Base-by-base conservation (phyloP, 1,284 basidiomycete species). In the Boletus semigastroideus region DNA sequence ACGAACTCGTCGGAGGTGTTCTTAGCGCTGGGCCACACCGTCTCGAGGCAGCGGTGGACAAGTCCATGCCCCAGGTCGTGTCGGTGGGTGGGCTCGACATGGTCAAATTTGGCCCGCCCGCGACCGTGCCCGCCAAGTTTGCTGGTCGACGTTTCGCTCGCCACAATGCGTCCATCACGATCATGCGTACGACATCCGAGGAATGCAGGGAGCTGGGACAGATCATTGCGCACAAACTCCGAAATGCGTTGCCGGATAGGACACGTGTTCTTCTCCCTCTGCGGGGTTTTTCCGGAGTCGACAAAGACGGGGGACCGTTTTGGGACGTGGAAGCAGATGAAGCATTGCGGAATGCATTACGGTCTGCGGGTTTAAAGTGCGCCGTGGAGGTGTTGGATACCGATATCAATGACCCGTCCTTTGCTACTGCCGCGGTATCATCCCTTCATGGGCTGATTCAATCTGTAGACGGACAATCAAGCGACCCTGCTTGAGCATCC, bases 21-120 rank as follows among this genome's bases (percentile, higher is more conserved):
- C 56, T 69, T 16, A 51, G 47, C 13, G 64, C 64, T 4, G 64
- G 62, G 5, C 51, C 67, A 12, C 27, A 54, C 25, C 60, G 60
- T 39, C 66, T 66, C 37, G 55, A 64, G 44, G 65, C 67, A 16
- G 60, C 57, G 8, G 48, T 49, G n/a, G 46, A 50, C 37, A 53
- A 19, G 46, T 46, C 38, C 38, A 49, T 66, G 6, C 57, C 62
- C 5, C 61, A 58, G 38, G 60, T 68, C 3, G 56, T 66, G 30
- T 67, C 60, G 0, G 40, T 69, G 4, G 65, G 65, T 11, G 64
- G 66, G 9, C 53, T 68, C 14, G 66, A 67, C 42, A 56, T 70
- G 54, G 66, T 65, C 42, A 66, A 69, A 39, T 68, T 70, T 54
- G 63, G 61, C 11, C 57, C 65, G 5, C 38, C 46, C 1, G 42